A percentile compares a stretch with the other conserved stretches of the same genome.
Conservation (phyloP, 1,284 basidiomycete species). For the Inonotus obliquus region DNA sequence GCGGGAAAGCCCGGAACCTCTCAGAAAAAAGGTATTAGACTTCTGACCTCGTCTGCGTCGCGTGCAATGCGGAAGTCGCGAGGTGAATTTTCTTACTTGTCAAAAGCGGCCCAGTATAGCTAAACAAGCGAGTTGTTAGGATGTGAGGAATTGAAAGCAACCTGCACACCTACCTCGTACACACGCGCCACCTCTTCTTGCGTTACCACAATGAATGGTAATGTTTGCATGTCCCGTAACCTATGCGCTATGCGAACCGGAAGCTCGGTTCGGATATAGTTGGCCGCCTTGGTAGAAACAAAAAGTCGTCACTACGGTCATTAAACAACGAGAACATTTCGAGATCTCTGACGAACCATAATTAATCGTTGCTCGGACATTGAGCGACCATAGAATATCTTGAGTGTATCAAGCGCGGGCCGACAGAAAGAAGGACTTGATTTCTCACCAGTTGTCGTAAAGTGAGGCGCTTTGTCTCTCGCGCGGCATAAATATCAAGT, state of each 20-base stretch:
- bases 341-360: conserved; percentile 42
- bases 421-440: conserved; percentile 3
- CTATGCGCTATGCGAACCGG: conserved; percentile 87
- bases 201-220: conserved; percentile 87
- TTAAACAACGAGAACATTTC: background rate
- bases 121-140: conserved; percentile 26
- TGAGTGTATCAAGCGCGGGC: conserved; percentile 10
- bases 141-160: background rate
- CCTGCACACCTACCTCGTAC: conserved; percentile 58
- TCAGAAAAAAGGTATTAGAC: conserved; percentile 26
- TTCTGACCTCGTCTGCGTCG: background rate
- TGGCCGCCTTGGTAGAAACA: conserved; percentile 57
- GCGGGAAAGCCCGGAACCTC: conserved; percentile 71
- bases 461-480: conserved; percentile 69
- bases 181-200: conserved; percentile 82
- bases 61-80: background rate
- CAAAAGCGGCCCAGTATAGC: conserved; percentile 80
- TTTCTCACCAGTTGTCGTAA: conserved; percentile 72
- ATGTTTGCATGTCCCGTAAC: conserved; percentile 78
- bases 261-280: conserved; percentile 86
- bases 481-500: conserved; percentile 77
- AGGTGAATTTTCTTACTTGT: conserved; percentile 49
- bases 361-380: conserved; percentile 74
- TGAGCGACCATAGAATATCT: conserved; percentile 70
- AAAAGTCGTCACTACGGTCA: conserved; percentile 9